These are phyloP conservation scores for Lepidopterella palustris DNA, from an alignment of 495 filamentous ascomycete genomes.

Conservation along the genomic window DNA sequence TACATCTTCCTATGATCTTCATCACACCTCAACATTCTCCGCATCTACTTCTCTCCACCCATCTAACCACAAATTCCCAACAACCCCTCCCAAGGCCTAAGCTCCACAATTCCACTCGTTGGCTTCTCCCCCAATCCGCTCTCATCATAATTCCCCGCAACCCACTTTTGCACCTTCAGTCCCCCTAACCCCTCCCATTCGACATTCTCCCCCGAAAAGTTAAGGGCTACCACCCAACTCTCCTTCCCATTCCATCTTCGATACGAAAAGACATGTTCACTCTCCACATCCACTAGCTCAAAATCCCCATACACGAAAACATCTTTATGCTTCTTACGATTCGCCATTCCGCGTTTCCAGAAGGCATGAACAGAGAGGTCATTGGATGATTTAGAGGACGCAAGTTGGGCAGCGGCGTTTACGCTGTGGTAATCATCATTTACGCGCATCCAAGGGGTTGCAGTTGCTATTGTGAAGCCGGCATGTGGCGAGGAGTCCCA, in stretches of 20 bases:
- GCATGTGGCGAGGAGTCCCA: slow-evolving; percentile 31
- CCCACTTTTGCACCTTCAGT: slow-evolving; percentile 38
- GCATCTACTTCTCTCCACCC: background rate
- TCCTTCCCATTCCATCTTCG: slow-evolving; percentile 29
- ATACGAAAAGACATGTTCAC: slow-evolving; percentile 40
- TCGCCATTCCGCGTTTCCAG: slow-evolving; percentile 39
- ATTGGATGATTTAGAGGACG: slow-evolving; percentile 8
- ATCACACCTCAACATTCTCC: background rate
- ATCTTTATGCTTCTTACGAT: slow-evolving; percentile 39
- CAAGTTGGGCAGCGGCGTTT: slow-evolving; percentile 32
- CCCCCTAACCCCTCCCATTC: slow-evolving; percentile 36
- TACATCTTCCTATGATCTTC: background rate
- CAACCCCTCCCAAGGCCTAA: slow-evolving; percentile 38
- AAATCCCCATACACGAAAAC: slow-evolving; percentile 45
- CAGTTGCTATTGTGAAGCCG: slow-evolving; percentile 32
- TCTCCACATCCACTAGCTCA: slow-evolving; percentile 33
- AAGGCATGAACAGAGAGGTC: slow-evolving; percentile 40
- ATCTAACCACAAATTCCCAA: slow-evolving; percentile 25
- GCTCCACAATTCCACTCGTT: slow-evolving; percentile 19
- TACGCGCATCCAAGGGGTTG: slow-evolving; percentile 39
- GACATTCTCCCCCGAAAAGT: slow-evolving; percentile 38
- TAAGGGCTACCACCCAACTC: slow-evolving; percentile 39
- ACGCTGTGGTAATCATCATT: slow-evolving; percentile 35
- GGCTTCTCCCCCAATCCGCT: slow-evolving; percentile 24
- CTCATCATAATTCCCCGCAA: slow-evolving; percentile 38